These are phyloP conservation scores for Penicillium bialowiezense DNA, from an alignment of 495 filamentous ascomycete genomes.

Conservation along the genomic window DNA sequence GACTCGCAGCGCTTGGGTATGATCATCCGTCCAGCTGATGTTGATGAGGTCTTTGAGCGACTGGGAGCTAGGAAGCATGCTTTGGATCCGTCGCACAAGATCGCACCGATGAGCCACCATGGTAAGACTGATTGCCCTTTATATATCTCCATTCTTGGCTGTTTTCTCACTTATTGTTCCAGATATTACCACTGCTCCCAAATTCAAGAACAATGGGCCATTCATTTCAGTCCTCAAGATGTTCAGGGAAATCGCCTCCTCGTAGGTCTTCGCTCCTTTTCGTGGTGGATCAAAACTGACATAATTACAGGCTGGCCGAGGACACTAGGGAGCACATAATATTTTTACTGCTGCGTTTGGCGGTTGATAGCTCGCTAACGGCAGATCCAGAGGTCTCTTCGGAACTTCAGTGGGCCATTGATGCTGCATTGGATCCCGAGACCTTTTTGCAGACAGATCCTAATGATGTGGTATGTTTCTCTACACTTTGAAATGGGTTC, in stretches of 20 bases:
- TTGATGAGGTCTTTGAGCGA: conserved; percentile 32
- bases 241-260: conserved; percentile 27
- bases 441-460: conserved; percentile 27
- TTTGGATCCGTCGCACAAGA: conserved; percentile 22
- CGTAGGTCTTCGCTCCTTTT: conserved; percentile 17
- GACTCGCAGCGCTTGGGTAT: conserved; percentile 19
- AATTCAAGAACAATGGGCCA: conserved; percentile 6
- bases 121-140: conserved; percentile 12
- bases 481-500: not conserved
- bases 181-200: conserved; percentile 1
- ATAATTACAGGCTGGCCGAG: conserved; percentile 27
- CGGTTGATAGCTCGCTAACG: conserved; percentile 53
- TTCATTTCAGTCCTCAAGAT: conserved; percentile 28
- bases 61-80: conserved; percentile 32
- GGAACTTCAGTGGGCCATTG: conserved; percentile 46
- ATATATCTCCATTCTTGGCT: too few species aligned
- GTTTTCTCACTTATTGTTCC: not conserved
- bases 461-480: conserved; percentile 28
- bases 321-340: conserved; percentile 33
- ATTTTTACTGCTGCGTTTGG: conserved; percentile 55
- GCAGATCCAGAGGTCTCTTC: conserved; percentile 35
- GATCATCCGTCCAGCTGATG: conserved; percentile 29
- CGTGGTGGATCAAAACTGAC: conserved; percentile 1
- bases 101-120: conserved; percentile 24
- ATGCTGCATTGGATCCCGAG: conserved; percentile 31